Base-by-base conservation (phyloP, 345 rosid genomes). In the Erucastrum elatum region DNA sequence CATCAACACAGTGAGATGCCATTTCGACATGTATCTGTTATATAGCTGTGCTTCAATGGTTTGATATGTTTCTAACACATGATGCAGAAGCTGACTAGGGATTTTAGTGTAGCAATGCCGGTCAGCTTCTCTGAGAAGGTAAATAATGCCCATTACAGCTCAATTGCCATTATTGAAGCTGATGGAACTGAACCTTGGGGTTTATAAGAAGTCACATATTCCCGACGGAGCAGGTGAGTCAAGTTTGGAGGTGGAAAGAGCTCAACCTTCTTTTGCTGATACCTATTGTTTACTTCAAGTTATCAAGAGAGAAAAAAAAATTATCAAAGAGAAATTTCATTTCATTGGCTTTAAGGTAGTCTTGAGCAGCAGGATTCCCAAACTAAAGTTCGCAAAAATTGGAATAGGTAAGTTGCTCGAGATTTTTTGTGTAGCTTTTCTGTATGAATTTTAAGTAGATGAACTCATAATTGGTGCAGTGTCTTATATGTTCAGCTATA, bases 251-350 rank as follows among this genome's bases (percentile, higher is more conserved):
- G 8, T 63, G 72, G 70, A 71, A 29, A 26, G 68, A 55, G 74
- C 39, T 80, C 46, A 37, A 71, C 44, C 37, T 53, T 71, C 30
- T 44, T 44, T 44, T 44, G 15, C 72, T 55, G 76, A 70, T 55
- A 31, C 39, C 39, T 6, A 6, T 7, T 35, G 39, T 35, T 35
- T 35, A 62, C 44, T 76, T 70, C 78, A 91, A 97, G 98, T 64
- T 92, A 92, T 78, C 96, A 91, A 85, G 98, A 94, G 87, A 92
- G n/a, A n/a, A n/a, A n/a, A n/a, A n/a, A n/a, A n/a, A n/a, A n/a
- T n/a, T n/a, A n/a, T n/a, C n/a, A n/a, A n/a, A n/a, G n/a, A n/a
- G n/a, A n/a, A 94, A 75, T 91, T 94, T 88, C 89, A 94, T 84
- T 94, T 94, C 79, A 94, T 96, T 33, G 97, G 97, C 76, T 94